These are phyloP conservation scores for Carallia brachiata DNA, from an alignment of 345 rosid genomes.

Conservation along the genomic window DNA sequence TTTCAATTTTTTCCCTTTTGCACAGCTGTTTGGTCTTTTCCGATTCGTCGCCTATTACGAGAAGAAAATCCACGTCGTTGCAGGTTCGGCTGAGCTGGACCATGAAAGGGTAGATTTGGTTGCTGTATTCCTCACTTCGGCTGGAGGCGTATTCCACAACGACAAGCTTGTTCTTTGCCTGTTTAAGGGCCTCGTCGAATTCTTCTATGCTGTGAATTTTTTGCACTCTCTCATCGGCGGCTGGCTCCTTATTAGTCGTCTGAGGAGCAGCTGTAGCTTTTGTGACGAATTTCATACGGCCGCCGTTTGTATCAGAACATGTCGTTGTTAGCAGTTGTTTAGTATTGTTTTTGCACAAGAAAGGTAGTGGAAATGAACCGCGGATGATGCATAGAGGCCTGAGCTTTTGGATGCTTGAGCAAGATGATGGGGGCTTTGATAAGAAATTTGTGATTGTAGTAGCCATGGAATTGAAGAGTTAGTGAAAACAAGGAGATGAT, in stretches of 20 bases:
- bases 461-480: conserved; percentile 40
- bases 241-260: conserved; percentile 27
- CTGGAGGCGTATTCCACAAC: conserved; percentile 78
- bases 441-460: conserved; percentile 49
- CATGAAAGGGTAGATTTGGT: conserved; percentile 78
- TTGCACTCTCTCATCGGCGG: conserved; percentile 52
- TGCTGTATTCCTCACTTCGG: conserved; percentile 42
- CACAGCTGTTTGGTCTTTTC: conserved; percentile 71
- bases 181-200: conserved; percentile 63
- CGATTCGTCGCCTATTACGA: conserved; percentile 86
- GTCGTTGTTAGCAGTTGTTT: conserved; percentile 1
- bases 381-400: conserved; percentile 20
- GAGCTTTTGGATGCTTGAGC: conserved; percentile 19
- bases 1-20: conserved; percentile 64
- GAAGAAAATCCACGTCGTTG: conserved; percentile 74
- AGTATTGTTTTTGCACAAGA: conserved; percentile 2
- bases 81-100: conserved; percentile 79
- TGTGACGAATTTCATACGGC: background rate
- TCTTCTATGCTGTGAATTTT: conserved; percentile 70
- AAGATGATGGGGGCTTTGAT: conserved; percentile 44
- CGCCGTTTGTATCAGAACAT: background rate
- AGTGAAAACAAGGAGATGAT: background rate
- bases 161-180: conserved; percentile 65
- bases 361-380: conserved; percentile 21
- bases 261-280: conserved; percentile 55